These are phyloP conservation scores for Coemansia sp. DNA, from an alignment of 192 early-diverging fungal species.

Conservation along the genomic window DNA sequence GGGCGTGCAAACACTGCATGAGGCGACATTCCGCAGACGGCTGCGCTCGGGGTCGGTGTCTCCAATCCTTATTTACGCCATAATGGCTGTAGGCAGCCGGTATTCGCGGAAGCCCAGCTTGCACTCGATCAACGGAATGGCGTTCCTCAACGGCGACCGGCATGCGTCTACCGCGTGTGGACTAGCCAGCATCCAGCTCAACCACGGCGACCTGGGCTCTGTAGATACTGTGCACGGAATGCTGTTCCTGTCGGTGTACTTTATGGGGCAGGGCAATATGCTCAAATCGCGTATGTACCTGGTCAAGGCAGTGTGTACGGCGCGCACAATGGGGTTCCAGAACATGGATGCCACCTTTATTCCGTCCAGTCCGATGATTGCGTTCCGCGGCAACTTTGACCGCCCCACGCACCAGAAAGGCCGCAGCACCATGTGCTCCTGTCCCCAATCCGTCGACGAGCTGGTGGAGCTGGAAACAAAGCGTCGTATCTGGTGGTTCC, in stretches of 20 bases:
- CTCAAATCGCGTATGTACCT: conserved; percentile 54
- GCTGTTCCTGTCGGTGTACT: conserved; percentile 55
- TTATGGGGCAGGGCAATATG: conserved; percentile 57
- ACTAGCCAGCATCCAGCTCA: conserved; percentile 48
- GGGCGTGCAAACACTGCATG: conserved; percentile 48
- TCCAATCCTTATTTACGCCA: conserved; percentile 51
- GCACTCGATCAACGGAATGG: conserved; percentile 55
- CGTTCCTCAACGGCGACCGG: conserved; percentile 53
- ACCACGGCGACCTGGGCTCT: conserved; percentile 42
- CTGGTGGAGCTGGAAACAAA: conserved; percentile 42
- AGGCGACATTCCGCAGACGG: conserved; percentile 40
- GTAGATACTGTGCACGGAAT: conserved; percentile 47
- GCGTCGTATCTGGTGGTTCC: conserved; percentile 55
- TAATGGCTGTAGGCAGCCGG: conserved; percentile 53
- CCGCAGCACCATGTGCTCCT: conserved; percentile 19
- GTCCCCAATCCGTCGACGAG: conserved; percentile 24
- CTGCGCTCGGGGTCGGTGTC: conserved; percentile 29
- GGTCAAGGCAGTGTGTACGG: conserved; percentile 55
- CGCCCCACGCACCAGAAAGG: conserved; percentile 1
- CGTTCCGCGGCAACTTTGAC: conserved; percentile 44
- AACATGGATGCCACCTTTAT: conserved; percentile 48
- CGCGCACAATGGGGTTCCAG: conserved; percentile 50
- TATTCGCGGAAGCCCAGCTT: conserved; percentile 52
- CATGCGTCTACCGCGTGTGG: conserved; percentile 46
- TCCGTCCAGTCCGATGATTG: conserved; percentile 41